A percentile compares a stretch with the other conserved stretches of the same genome.
Evolutionary conservation across 352 stramenopile species (phyloP).

Genomic region (Pythium utonaiense): DNA sequence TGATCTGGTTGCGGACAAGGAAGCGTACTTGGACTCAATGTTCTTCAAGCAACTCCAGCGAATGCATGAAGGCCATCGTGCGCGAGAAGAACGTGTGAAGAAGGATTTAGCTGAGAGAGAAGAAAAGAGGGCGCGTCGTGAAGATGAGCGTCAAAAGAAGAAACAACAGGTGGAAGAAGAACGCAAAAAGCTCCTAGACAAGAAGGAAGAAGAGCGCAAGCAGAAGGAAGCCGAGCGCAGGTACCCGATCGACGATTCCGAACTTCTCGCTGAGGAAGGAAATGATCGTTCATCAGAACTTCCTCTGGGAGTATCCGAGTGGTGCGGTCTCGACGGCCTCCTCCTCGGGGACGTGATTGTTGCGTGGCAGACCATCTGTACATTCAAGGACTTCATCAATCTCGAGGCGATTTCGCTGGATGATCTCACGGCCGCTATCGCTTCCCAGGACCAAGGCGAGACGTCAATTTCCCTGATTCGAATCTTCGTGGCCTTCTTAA

Average conservation of each 20-base stretch:
- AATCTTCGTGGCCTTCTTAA: slow-evolving; percentile 74
- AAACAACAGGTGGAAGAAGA: slow-evolving; percentile 27
- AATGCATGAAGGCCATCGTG: slow-evolving; percentile 57
- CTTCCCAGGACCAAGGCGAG: slow-evolving; percentile 30
- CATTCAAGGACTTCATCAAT: slow-evolving; percentile 67
- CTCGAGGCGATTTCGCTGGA: slow-evolving; percentile 64
- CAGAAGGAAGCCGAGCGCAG: slow-evolving; percentile 47
- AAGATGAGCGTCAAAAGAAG: slow-evolving; percentile 26
- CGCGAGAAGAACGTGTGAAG: slow-evolving; percentile 50
- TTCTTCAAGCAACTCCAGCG: slow-evolving; percentile 84
- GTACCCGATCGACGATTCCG: slow-evolving; percentile 71
- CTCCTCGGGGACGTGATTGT: slow-evolving; percentile 77
- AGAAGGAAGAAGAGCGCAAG: slow-evolving; percentile 57
- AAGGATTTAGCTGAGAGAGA: slow-evolving; percentile 62
- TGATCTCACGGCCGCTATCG: slow-evolving; percentile 50
- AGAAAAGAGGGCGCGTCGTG: slow-evolving; percentile 33
- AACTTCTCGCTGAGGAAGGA: slow-evolving; percentile 46
- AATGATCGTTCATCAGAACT: slow-evolving; percentile 23
- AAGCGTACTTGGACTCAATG: slow-evolving; percentile 76
- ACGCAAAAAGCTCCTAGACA: slow-evolving; percentile 27
- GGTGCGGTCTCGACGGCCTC: slow-evolving; percentile 50
- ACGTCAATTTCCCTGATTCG: slow-evolving; percentile 47
- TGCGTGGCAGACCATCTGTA: slow-evolving; percentile 72
- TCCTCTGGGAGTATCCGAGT: slow-evolving; percentile 32
- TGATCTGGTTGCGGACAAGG: slow-evolving; percentile 71